Base-by-base conservation (phyloP, 805 yeast genomes). In the Wickerhamiella australiensis region DNA sequence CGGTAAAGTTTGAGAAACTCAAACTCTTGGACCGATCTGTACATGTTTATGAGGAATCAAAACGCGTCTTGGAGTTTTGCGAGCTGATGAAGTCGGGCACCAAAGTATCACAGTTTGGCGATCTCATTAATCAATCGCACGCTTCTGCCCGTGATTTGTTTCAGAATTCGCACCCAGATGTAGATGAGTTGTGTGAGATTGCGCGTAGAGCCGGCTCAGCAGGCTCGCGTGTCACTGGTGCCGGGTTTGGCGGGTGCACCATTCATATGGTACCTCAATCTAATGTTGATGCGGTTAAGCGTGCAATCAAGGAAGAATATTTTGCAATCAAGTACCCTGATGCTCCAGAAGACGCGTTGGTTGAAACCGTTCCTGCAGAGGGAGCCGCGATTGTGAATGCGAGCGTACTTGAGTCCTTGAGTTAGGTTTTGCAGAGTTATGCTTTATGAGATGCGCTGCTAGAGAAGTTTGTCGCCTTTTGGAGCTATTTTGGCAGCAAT, bases 181-280 rank as follows among this genome's bases (percentile, higher is more conserved):
- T 79, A 50, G 76, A 80, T 50, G 61, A 64, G 11, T 61, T 81
- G 36, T 76, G 82, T 57, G 49, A 59, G 7, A 72, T 81, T 47
- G 85, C 84, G 2, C 60, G 67, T 37, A 59, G 54, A 1, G 69
- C 73, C 52, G 87, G 86, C 3, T 68, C 84, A 1, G 69, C 64
- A 52, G 87, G 87, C 15, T 76, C 84, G 1, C 69, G 88, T 49
- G 71, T 79, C n/a, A 80, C 87, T 8, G 88, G 87, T 23, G 87
- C 88, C 17, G 88, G 88, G 3, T 81, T 79, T 73, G 87, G 87
- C 29, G 87, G 87, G 5, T 76, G 80, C 26, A 70, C 82, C 0
- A 82, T 81, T n/a, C 84, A 80, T 59, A 63, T 81, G 50, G 75
- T 80, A 9, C 65, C 73, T 2, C 65, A 66, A 3, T 69, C 69